Conservation (phyloP, 306 rosid genomes). For the Medicago lupulina region DNA sequence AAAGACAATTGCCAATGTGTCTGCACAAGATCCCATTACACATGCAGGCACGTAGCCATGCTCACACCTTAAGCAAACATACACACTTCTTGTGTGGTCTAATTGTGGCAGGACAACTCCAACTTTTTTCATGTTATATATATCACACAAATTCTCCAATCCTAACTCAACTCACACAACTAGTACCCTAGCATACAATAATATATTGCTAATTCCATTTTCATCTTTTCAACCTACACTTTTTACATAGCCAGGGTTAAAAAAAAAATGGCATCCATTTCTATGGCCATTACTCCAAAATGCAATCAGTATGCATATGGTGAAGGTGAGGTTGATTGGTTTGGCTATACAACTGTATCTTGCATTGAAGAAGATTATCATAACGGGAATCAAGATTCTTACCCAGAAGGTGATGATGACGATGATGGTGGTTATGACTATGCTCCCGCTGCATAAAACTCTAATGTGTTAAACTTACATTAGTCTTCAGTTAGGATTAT, state of each 20-base stretch:
- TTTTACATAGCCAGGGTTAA: too few relatives aligned
- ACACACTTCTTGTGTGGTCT: conserved; percentile 1
- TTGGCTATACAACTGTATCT: not conserved
- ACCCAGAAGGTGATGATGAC: not conserved
- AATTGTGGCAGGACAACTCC: not conserved
- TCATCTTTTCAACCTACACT: not conserved
- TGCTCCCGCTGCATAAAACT: not conserved
- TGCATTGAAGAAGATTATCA: not conserved
- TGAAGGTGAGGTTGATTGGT: too few relatives aligned
- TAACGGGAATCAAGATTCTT: not conserved
- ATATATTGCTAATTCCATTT: not conserved
- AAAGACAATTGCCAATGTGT: not conserved
- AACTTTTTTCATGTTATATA: conserved; percentile 1
- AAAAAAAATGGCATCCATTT: not conserved
- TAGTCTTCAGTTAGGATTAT: not conserved
- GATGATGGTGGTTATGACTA: not conserved
- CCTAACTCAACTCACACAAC: not conserved
- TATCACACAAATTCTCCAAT: not conserved
- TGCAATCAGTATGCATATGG: not conserved
- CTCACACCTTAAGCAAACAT: not conserved
- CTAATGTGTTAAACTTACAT: not conserved
- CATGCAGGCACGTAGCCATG: not conserved
- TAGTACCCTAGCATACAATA: not conserved
- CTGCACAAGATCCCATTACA: not conserved
- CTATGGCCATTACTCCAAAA: not conserved